phyloP scores from a whole-genome alignment of 768 basidiomycete genomes.

The Thelephora aurantiotincta region DNA sequence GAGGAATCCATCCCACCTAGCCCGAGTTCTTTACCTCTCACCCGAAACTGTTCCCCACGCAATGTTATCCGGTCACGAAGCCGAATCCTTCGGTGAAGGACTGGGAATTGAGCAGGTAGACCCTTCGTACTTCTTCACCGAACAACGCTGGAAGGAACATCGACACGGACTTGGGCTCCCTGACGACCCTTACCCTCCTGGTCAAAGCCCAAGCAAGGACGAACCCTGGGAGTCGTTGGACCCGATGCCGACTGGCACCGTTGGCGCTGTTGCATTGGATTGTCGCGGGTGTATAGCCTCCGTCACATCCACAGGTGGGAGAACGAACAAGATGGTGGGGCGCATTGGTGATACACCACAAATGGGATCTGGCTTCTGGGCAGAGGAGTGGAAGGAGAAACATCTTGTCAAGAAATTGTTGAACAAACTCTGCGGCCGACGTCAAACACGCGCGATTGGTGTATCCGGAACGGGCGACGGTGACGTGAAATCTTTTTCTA shows the following conservation, averaged over 20 bases:
- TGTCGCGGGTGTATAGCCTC: conserved; percentile 55
- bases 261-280: conserved; percentile 77
- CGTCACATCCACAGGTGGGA: conserved; percentile 70
- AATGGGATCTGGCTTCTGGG: conserved; percentile 75
- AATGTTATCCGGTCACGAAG: conserved; percentile 52
- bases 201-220: conserved; percentile 8
- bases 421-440: conserved; percentile 24
- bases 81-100: conserved; percentile 42
- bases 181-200: conserved; percentile 39
- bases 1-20: conserved; percentile 63
- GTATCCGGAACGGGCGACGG: conserved; percentile 81
- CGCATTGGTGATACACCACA: conserved; percentile 74
- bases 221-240: conserved; percentile 26
- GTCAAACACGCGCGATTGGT: conserved; percentile 35
- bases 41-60: conserved; percentile 49
- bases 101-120: conserved; percentile 49
- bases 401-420: conserved; percentile 22
- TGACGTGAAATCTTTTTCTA: conserved; percentile 35
- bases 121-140: conserved; percentile 68
- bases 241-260: conserved; percentile 59
- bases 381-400: conserved; percentile 51
- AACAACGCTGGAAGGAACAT: conserved; percentile 65
- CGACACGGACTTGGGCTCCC: conserved; percentile 60
- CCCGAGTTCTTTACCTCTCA: conserved; percentile 56
- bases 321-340: conserved; percentile 73